A percentile compares a stretch with the other conserved stretches of the same genome.
phyloP scores from a whole-genome alignment of 1,284 basidiomycete genomes.

The Mycena citricolor region DNA sequence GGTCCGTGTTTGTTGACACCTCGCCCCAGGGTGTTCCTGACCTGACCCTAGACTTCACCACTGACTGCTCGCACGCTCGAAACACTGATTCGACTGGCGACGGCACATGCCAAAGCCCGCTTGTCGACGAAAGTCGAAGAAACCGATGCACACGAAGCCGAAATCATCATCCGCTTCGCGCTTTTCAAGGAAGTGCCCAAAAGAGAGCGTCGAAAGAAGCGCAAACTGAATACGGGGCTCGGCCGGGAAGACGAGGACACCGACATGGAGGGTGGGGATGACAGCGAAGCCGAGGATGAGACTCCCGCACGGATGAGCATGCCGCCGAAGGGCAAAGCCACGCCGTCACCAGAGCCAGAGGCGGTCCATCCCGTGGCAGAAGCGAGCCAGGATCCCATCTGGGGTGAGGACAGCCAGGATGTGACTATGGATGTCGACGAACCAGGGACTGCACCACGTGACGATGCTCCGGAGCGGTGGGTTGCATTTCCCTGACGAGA shows the following conservation, averaged over 20 bases:
- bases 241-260: constrained; percentile 53
- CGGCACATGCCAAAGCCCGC: constrained; percentile 96
- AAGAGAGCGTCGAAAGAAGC: constrained; percentile 73
- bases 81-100: constrained; percentile 96
- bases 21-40: constrained; percentile 9
- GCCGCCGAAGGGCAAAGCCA: constrained; percentile 31
- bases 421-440: constrained; percentile 57
- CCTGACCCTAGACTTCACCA: constrained; percentile 77
- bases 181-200: constrained; percentile 97
- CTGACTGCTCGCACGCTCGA: constrained; percentile 98
- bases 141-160: constrained; percentile 86
- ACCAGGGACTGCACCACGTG: constrained; percentile 31
- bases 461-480: constrained; percentile 36
- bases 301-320: constrained; percentile 54
- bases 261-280: constrained; percentile 44
- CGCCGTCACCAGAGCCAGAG: constrained; percentile 24
- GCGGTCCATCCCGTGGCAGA: constrained; percentile 29
- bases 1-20: constrained; percentile 45
- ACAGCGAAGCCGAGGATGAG: constrained; percentile 50
- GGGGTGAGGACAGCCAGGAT: constrained; percentile 66
- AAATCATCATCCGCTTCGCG: constrained; percentile 95
- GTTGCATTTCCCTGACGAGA: constrained; percentile 2
- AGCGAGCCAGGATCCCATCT: constrained; percentile 48
- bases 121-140: constrained; percentile 85
- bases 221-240: constrained; percentile 72